phyloP scores from a whole-genome alignment of 148 eudicot species.

The Persicaria maculosa region DNA sequence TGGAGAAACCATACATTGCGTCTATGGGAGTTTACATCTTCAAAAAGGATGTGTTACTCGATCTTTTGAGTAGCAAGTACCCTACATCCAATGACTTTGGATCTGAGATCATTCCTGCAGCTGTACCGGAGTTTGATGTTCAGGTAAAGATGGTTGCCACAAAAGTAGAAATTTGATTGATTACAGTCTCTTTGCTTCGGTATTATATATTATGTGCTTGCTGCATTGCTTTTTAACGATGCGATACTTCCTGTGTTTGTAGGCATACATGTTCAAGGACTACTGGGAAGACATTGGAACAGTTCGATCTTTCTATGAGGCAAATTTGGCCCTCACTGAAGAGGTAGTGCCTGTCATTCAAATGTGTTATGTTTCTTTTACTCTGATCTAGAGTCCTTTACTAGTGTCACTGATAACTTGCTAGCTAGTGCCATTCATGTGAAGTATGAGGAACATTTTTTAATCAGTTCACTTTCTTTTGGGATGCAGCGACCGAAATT shows the following conservation, averaged over 20 bases:
- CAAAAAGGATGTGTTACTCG: constrained; percentile 59
- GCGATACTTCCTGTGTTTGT: constrained; percentile 15
- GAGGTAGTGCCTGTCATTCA: constrained; percentile 34
- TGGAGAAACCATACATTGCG: constrained; percentile 65
- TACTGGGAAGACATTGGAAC: constrained; percentile 99
- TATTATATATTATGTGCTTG: neutral
- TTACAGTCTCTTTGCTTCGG: neutral
- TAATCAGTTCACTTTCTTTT: neutral
- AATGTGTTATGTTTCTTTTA: neutral
- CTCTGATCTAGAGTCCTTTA: neutral
- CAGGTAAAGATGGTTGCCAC: constrained; percentile 35
- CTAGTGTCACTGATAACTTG: neutral
- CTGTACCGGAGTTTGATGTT: constrained; percentile 56
- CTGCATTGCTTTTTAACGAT: neutral
- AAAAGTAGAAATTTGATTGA: neutral
- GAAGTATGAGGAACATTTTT: neutral
- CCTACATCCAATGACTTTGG: constrained; percentile 89
- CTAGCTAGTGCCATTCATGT: neutral
- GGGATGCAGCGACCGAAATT: constrained; percentile 59
- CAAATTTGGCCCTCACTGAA: constrained; percentile 83
- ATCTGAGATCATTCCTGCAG: constrained; percentile 81
- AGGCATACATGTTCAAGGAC: constrained; percentile 92
- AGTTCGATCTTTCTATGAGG: constrained; percentile 72
- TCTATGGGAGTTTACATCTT: constrained; percentile 98
- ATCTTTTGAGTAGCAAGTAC: constrained; percentile 55